Percentiles rank a stretch among this genome's conserved stretches.
Conservation (phyloP, 139 green algal species). For the Chlamydomonas incerta region DNA sequence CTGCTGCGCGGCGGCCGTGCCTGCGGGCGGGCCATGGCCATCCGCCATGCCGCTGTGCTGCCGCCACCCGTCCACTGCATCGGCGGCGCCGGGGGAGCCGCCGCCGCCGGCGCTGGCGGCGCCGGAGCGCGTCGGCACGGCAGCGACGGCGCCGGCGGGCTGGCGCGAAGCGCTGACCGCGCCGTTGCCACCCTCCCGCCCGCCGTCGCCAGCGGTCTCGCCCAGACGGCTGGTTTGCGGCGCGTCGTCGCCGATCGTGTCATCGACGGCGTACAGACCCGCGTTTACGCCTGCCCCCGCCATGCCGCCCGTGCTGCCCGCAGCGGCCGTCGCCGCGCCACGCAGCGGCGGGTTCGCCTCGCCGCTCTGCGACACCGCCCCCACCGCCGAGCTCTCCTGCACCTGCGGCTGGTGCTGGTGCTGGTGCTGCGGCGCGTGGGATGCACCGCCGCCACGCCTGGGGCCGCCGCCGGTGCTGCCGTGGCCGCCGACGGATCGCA, state of each 20-base stretch:
- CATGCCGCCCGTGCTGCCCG: background rate
- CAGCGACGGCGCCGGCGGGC: background rate
- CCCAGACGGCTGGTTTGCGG: background rate
- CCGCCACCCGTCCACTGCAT: background rate
- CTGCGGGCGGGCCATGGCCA: too few species aligned
- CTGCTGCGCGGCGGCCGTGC: too few species aligned
- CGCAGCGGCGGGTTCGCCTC: background rate
- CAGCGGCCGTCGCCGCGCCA: too few species aligned
- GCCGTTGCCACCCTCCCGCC: background rate
- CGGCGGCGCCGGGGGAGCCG: background rate
- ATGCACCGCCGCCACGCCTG: too few species aligned
- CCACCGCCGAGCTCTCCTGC: background rate
- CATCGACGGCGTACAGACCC: background rate
- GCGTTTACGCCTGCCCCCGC: too few species aligned
- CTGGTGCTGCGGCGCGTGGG: too few species aligned
- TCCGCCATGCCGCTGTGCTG: too few species aligned
- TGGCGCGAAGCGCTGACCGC: too few species aligned
- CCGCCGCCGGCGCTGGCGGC: background rate
- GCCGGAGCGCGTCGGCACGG: background rate
- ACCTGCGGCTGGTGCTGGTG: too few species aligned
- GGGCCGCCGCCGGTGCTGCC: constrained; percentile 14
- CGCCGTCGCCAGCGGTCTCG: background rate
- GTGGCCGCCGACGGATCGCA: constrained; percentile 6
- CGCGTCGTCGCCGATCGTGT: background rate
- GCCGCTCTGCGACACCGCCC: background rate